Base-by-base conservation (phyloP, 495 filamentous ascomycete genomes). In the Usnea hakonensis region DNA sequence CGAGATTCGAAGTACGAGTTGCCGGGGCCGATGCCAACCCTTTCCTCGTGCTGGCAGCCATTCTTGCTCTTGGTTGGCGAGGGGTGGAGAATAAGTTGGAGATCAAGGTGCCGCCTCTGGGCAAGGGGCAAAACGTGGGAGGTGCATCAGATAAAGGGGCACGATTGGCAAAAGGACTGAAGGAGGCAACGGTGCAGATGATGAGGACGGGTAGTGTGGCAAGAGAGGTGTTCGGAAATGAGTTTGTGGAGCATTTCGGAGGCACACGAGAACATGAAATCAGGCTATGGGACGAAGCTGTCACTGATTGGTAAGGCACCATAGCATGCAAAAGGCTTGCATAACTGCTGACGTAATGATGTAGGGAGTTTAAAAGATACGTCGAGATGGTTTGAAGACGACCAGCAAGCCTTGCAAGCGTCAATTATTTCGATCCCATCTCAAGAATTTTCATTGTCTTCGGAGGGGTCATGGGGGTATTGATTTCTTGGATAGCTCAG, bases 251-350 rank as follows among this genome's bases (percentile, higher is more conserved):
- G 5, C 95, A 98, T 71, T 98, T 84, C 78, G 89, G 87, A 5
- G 94, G 94, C 10, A 96, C 94, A 28, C 84, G 94, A 62, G 89
- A 93, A 68, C 92, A 98, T 74, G 94, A 98, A 73, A 80, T 91
- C 67, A 78, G 85, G 63, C 74, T 96, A 21, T 98, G 91, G 90
- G 91, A 98, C 71, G 92, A 97, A 71, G 90, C 91, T 1, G 91
- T 96, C 10, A 96, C 91, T 30, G 92, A 96, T 73, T 97, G 91
- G 91, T 90, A 75, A 65, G 84, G n/a, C n/a, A n/a, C n/a, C 81
- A 17, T 28, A 33, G 33, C n/a, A 43, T 30, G 48, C 56, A 23
- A n/a, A 52, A 63, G 30, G 38, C 41, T 23, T 17, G 26, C 17
- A 30, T 21, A 33, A 32, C 35, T 57, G 50, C 54, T 56, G 33